A percentile compares a stretch with the other conserved stretches of the same genome.
Evolutionary conservation across 2,329 filamentous ascomycete genomes (phyloP).

Genomic region (Sclerotinia subarctica): DNA sequence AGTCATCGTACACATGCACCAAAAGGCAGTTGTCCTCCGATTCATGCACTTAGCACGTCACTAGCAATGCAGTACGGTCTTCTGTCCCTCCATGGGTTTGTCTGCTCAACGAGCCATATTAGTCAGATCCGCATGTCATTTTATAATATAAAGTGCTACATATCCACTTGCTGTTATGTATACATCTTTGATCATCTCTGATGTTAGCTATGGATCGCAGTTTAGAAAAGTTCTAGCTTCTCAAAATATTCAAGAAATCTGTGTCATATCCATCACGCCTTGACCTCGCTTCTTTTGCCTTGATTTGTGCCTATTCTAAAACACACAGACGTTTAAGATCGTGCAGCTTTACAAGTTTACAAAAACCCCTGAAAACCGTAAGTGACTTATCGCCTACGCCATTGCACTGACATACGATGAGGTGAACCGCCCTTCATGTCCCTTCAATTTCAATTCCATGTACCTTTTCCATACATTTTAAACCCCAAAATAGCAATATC

Average conservation of each 20-base stretch:
- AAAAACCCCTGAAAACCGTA: not conserved
- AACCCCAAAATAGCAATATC: not conserved
- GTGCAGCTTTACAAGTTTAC: not conserved
- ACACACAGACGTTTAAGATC: constrained; percentile 7
- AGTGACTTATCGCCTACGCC: not conserved
- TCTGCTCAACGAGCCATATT: not conserved
- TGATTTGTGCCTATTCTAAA: not conserved
- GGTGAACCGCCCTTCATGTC: constrained; percentile 1
- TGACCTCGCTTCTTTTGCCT: not conserved
- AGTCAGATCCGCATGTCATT: not conserved
- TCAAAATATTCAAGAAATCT: not conserved
- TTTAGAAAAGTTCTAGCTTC: not conserved
- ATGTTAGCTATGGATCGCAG: not conserved
- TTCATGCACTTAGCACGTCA: not conserved
- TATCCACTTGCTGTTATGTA: not conserved
- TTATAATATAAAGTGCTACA: not conserved
- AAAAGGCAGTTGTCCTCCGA: not conserved
- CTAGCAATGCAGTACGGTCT: not conserved
- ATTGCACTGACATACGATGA: constrained; percentile 11
- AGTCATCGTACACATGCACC: not conserved
- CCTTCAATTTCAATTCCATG: constrained; percentile 1
- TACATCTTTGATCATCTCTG: not conserved
- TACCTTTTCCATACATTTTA: not conserved
- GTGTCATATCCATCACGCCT: not conserved
- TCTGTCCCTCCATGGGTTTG: not conserved